Conservation (phyloP, 495 filamentous ascomycete genomes). For the Neurospora terricola region DNA sequence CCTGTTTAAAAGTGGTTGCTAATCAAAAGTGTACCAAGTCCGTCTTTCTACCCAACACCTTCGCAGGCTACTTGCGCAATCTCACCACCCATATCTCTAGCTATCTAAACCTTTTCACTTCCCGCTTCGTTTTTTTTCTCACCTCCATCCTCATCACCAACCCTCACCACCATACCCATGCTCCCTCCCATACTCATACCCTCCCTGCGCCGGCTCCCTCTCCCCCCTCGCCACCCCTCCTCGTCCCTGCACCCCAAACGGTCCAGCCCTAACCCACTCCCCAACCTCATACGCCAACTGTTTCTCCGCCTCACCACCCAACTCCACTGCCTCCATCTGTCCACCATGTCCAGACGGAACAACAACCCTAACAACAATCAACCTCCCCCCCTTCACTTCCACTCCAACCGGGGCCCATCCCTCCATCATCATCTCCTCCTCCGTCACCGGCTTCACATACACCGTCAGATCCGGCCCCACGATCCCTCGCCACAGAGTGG, state of each 20-base stretch:
- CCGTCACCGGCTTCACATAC: slow-evolving; percentile 37
- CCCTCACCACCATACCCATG: not conserved
- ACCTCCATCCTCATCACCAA: not conserved
- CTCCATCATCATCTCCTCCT: slow-evolving; percentile 6
- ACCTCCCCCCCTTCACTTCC: slow-evolving; percentile 38
- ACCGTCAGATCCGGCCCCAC: slow-evolving; percentile 82
- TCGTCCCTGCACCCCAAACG: slow-evolving; percentile 16
- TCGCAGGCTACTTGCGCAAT: not conserved
- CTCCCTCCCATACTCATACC: not conserved
- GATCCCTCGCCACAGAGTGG: slow-evolving; percentile 83
- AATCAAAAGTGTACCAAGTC: not conserved
- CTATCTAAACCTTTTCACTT: not conserved
- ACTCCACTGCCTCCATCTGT: slow-evolving; percentile 14
- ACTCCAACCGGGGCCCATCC: slow-evolving; percentile 26
- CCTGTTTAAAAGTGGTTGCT: rapidly evolving
- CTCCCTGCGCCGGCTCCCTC: not conserved
- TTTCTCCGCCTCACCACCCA: slow-evolving; percentile 58
- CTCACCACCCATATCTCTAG: not conserved
- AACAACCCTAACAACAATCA: slow-evolving; percentile 27
- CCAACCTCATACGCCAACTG: slow-evolving; percentile 74
- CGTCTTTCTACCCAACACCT: not conserved
- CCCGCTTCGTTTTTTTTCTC: not conserved
- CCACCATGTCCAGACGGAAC: not conserved
- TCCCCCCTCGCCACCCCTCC: not conserved
- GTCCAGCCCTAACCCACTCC: slow-evolving; percentile 56